A percentile compares a stretch with the other conserved stretches of the same genome.
phyloP scores from a whole-genome alignment of 495 filamentous ascomycete genomes.

The Talaromyces ruber region DNA sequence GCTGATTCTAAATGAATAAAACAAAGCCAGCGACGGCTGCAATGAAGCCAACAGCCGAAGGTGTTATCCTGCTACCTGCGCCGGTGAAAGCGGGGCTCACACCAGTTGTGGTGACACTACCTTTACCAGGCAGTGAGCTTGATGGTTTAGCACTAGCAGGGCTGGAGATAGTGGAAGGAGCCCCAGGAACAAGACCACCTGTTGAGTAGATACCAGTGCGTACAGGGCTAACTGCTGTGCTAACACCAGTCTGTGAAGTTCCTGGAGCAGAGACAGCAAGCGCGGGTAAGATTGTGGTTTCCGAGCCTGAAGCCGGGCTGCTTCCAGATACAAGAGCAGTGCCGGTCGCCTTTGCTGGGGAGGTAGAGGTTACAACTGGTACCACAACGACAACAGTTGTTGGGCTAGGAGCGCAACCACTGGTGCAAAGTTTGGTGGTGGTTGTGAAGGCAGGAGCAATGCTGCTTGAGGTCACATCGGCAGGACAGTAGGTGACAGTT shows the following conservation, averaged over 20 bases:
- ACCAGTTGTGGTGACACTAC: not conserved
- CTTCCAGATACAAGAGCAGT: not conserved
- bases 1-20: not conserved
- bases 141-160: not conserved
- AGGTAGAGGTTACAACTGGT: not conserved
- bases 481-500: constrained; percentile 6
- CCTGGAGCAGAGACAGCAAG: not conserved
- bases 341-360: not conserved
- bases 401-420: not conserved
- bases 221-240: not conserved
- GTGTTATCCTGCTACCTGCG: not conserved
- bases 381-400: constrained; percentile 3
- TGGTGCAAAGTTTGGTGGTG: constrained; percentile 1
- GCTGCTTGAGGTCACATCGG: not conserved
- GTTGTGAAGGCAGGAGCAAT: constrained; percentile 2
- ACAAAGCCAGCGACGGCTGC: not conserved
- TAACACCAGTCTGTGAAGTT: not conserved
- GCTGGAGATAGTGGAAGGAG: not conserved
- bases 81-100: constrained; percentile 2
- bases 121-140: not conserved
- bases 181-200: not conserved
- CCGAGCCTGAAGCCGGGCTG: not conserved
- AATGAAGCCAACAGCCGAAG: not conserved
- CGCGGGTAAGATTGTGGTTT: not conserved
- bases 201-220: not conserved